Percentiles rank a stretch among this genome's conserved stretches.
phyloP scores from a whole-genome alignment of 129 eudicot species.

The Mikania micrantha region DNA sequence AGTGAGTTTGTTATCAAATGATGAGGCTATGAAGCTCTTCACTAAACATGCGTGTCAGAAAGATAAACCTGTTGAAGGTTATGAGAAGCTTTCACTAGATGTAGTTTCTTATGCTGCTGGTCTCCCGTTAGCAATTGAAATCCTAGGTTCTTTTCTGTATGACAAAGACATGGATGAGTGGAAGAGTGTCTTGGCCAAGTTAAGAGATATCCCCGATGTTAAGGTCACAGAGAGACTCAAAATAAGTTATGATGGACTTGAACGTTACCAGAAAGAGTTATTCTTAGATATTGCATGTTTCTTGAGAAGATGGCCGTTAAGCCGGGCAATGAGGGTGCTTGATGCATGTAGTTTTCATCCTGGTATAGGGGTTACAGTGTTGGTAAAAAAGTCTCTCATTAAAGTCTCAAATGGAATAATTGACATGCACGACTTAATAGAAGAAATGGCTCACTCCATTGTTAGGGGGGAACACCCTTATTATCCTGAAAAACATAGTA shows the following conservation, averaged over 20 bases:
- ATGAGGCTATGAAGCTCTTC: not conserved
- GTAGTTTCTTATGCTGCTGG: not conserved
- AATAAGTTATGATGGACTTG: conserved; percentile 5
- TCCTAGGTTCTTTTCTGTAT: not conserved
- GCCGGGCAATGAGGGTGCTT: not conserved
- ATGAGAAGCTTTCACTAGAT: not conserved
- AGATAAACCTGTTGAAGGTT: not conserved
- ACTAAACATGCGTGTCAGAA: not conserved
- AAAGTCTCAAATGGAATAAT: not conserved
- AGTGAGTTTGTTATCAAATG: not conserved
- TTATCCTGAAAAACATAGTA: not conserved
- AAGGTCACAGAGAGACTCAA: not conserved
- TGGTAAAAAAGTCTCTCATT: conserved; percentile 3
- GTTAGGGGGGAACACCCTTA: not conserved
- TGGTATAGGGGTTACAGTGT: conserved; percentile 1
- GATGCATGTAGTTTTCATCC: conserved; percentile 1
- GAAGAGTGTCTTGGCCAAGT: not conserved
- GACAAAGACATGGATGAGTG: not conserved
- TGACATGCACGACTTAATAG: not conserved
- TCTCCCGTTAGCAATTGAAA: not conserved
- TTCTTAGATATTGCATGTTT: too few species aligned
- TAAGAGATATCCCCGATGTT: not conserved
- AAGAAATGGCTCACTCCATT: conserved; percentile 2
- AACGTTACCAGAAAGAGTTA: too few species aligned
- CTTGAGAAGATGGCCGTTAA: not conserved